These are phyloP conservation scores for Parmelia sp. DNA, from an alignment of 495 filamentous ascomycete genomes.

Conservation along the genomic window DNA sequence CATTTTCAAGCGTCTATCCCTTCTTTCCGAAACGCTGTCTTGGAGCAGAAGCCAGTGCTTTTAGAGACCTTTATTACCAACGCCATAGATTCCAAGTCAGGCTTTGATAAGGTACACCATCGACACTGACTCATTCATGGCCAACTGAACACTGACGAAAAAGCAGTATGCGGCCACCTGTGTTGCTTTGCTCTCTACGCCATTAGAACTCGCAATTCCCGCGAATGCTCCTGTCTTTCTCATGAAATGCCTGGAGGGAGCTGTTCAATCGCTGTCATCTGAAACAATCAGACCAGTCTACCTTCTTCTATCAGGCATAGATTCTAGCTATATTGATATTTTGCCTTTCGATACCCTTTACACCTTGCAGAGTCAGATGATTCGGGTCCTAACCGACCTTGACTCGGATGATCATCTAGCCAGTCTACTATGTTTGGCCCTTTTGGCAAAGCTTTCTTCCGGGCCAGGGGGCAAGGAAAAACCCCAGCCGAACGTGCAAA, in stretches of 20 bases:
- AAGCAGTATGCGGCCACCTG: constrained; percentile 37
- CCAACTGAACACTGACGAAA: not conserved
- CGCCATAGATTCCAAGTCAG: constrained; percentile 26
- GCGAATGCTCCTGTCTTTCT: constrained; percentile 41
- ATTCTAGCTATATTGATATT: constrained; percentile 31
- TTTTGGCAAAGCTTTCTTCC: constrained; percentile 40
- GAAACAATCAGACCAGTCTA: constrained; percentile 43
- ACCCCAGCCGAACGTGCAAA: not conserved
- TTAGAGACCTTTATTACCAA: constrained; percentile 40
- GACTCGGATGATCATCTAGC: constrained; percentile 43
- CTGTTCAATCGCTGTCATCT: constrained; percentile 34
- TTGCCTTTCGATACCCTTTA: constrained; percentile 38
- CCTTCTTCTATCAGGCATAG: constrained; percentile 34
- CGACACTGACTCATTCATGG: not conserved
- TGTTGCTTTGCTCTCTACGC: constrained; percentile 38
- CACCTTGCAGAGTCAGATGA: constrained; percentile 41
- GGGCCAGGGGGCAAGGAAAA: constrained; percentile 11
- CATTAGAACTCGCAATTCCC: constrained; percentile 36
- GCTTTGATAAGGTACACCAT: constrained; percentile 32
- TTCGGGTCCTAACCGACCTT: constrained; percentile 41
- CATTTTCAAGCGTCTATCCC: constrained; percentile 28
- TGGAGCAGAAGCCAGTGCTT: constrained; percentile 38
- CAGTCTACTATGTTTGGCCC: constrained; percentile 46
- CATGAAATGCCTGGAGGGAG: constrained; percentile 31
- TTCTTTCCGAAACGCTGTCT: constrained; percentile 36